Percentiles rank a stretch among this genome's conserved stretches.
These are phyloP conservation scores for Cladosporium sp. DNA, from an alignment of 2,329 filamentous ascomycete species.

Conservation along the genomic window DNA sequence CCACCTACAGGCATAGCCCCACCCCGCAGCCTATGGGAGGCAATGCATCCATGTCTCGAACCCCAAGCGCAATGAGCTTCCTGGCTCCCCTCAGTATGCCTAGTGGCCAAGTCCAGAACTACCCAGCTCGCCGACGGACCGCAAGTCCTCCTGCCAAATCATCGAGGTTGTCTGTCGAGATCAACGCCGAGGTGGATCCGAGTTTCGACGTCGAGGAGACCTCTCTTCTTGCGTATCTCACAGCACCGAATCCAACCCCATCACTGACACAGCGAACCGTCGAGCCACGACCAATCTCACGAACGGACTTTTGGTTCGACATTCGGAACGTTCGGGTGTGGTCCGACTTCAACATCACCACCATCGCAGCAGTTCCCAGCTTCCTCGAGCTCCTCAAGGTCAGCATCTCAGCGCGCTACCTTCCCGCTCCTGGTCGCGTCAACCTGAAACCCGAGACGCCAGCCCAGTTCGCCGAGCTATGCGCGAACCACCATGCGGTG, in stretches of 20 bases:
- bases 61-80: conserved; percentile 38
- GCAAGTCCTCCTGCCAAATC: conserved; percentile 42
- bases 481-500: conserved; percentile 75
- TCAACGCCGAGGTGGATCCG: conserved; percentile 36
- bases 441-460: conserved; percentile 70
- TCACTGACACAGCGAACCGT: conserved; percentile 73
- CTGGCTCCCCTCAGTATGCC: conserved; percentile 37
- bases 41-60: conserved; percentile 32
- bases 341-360: conserved; percentile 72
- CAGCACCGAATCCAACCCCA: conserved; percentile 75
- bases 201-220: conserved; percentile 51
- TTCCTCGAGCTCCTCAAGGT: conserved; percentile 68
- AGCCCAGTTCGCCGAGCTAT: conserved; percentile 71
- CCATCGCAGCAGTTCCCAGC: conserved; percentile 71
- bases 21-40: conserved; percentile 36
- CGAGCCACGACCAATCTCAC: conserved; percentile 68
- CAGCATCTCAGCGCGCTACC: conserved; percentile 60
- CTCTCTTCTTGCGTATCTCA: conserved; percentile 76
- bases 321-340: conserved; percentile 83
- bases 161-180: conserved; percentile 44
- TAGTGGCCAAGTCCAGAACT: conserved; percentile 33
- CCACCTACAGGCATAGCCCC: conserved; percentile 64
- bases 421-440: conserved; percentile 58
- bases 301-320: conserved; percentile 94
- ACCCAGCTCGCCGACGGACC: conserved; percentile 31